phyloP scores from a whole-genome alignment of 2,329 filamentous ascomycete genomes.

The Aspergillus melleus region DNA sequence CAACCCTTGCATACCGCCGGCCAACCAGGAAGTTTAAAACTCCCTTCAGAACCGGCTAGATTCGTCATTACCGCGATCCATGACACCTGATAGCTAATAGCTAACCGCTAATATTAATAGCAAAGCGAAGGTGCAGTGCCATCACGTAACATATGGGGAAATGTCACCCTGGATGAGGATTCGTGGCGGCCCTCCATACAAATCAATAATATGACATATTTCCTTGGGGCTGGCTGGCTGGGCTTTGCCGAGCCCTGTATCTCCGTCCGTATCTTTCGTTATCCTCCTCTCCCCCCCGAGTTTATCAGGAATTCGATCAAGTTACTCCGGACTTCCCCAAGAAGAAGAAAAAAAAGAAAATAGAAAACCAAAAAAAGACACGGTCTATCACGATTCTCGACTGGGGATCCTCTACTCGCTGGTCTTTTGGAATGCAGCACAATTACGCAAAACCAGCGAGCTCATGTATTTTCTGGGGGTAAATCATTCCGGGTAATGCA shows the following conservation, averaged over 20 bases:
- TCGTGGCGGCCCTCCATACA: constrained; percentile 3
- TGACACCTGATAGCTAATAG: not conserved
- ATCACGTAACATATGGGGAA: not conserved
- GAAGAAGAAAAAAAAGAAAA: not conserved
- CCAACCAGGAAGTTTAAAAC: constrained; percentile 1
- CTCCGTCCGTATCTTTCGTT: constrained; percentile 14
- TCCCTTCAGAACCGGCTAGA: not conserved
- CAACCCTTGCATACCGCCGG: constrained; percentile 2
- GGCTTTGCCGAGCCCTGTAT: constrained; percentile 9
- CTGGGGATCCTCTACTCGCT: not conserved
- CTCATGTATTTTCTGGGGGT: not conserved
- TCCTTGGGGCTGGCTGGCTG: constrained; percentile 8
- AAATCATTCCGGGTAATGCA: constrained; percentile 10
- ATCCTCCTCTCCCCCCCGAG: constrained; percentile 7
- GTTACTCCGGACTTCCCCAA: not conserved
- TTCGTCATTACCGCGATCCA: not conserved
- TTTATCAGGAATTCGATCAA: not conserved
- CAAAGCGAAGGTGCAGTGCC: not conserved
- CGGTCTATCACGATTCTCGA: not conserved
- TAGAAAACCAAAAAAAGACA: not conserved
- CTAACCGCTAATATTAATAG: not conserved
- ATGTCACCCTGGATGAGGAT: not conserved
- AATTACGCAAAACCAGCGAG: not conserved
- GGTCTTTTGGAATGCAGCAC: not conserved
- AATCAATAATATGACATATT: not conserved